These are phyloP conservation scores for Cephalotrichum gorgonifer DNA, from an alignment of 2,329 filamentous ascomycete species.

Conservation along the genomic window DNA sequence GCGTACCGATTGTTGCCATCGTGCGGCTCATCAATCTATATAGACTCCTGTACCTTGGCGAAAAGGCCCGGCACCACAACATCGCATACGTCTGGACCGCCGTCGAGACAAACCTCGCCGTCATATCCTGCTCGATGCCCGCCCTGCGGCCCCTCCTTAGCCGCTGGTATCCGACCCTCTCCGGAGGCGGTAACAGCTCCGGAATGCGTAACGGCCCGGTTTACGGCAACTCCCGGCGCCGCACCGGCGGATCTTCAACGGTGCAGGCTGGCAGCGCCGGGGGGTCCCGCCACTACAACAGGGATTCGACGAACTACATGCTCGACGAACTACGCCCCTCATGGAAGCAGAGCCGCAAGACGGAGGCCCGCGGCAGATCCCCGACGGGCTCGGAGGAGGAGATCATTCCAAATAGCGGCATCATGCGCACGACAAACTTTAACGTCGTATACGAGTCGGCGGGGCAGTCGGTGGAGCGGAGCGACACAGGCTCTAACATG, in stretches of 20 bases:
- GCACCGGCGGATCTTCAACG: not conserved
- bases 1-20: slow-evolving; percentile 19
- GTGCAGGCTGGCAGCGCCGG: not conserved
- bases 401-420: slow-evolving; percentile 27
- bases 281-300: slow-evolving; percentile 7
- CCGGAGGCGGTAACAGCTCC: slow-evolving; percentile 10
- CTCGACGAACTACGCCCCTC: slow-evolving; percentile 7
- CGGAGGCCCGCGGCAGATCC: slow-evolving; percentile 22
- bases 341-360: slow-evolving; percentile 13
- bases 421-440: slow-evolving; percentile 18
- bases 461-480: not conserved
- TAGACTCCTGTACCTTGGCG: not conserved
- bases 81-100: slow-evolving; percentile 8
- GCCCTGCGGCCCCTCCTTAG: slow-evolving; percentile 13
- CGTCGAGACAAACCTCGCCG: slow-evolving; percentile 9
- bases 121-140: slow-evolving; percentile 1
- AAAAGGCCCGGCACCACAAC: slow-evolving; percentile 13
- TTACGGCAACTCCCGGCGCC: slow-evolving; percentile 7
- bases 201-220: slow-evolving; percentile 4
- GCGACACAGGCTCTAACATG: not conserved
- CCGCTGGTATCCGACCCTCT: slow-evolving; percentile 20
- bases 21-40: slow-evolving; percentile 12
- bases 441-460: not conserved
- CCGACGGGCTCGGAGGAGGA: slow-evolving; percentile 24
- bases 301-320: slow-evolving; percentile 16